Conservation (phyloP, 208 protist genomes). For the Leishmania guyanensis region DNA sequence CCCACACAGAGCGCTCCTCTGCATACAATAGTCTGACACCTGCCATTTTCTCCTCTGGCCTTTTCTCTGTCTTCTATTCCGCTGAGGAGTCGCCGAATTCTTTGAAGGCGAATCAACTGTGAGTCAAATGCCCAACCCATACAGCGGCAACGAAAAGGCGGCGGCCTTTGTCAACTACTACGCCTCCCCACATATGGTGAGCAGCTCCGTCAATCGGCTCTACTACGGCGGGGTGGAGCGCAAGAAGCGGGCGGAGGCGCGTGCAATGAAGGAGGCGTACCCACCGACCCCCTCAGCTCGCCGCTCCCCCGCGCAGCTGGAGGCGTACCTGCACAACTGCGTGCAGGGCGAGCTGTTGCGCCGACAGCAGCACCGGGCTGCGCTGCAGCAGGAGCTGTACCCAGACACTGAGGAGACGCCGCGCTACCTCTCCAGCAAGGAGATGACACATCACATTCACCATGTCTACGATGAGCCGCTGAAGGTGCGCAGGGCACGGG, state of each 20-base stretch:
- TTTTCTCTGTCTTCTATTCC: neutral
- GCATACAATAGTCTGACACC: neutral
- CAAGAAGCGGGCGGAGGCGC: conserved; percentile 44
- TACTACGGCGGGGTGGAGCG: conserved; percentile 56
- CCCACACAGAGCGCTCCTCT: neutral
- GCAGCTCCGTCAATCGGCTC: conserved; percentile 72
- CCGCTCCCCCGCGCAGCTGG: conserved; percentile 63
- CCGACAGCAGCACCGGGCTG: conserved; percentile 62
- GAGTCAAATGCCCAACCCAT: conserved; percentile 68
- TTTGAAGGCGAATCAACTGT: neutral
- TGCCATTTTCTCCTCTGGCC: no score
- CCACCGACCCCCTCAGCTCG: conserved; percentile 37
- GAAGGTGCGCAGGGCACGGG: conserved; percentile 36
- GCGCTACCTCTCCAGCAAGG: conserved; percentile 29
- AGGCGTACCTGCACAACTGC: conserved; percentile 61
- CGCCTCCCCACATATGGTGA: conserved; percentile 69
- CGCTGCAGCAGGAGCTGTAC: conserved; percentile 71
- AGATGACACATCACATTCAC: conserved; percentile 56
- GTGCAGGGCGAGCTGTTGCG: conserved; percentile 71
- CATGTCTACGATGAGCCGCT: conserved; percentile 73
- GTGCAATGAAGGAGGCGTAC: conserved; percentile 54
- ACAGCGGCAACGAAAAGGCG: conserved; percentile 63
- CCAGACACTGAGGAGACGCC: conserved; percentile 24
- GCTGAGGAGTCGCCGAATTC: neutral
- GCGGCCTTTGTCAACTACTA: conserved; percentile 80